Evolutionary conservation across 768 basidiomycete genomes (phyloP).

Genomic region (Kwoniella newhampshirensis): DNA sequence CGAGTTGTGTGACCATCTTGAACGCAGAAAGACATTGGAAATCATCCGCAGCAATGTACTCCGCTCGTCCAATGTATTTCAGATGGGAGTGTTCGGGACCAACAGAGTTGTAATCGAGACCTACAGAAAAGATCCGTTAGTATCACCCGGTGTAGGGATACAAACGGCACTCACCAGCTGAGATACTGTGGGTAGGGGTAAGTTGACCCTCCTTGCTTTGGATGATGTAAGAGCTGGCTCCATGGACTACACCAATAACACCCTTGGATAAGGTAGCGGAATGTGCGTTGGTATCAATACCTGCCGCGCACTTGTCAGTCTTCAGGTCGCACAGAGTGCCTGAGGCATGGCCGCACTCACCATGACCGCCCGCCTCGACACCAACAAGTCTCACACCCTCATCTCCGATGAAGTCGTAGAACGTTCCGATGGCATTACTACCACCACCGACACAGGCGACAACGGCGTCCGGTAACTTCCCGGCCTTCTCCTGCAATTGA

Average conservation of each 20-base stretch:
- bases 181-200: constrained; percentile 94
- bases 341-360: constrained; percentile 52
- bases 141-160: background rate
- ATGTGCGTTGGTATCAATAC: constrained; percentile 78
- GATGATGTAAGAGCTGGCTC: constrained; percentile 86
- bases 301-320: constrained; percentile 52
- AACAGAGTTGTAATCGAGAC: constrained; percentile 60
- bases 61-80: constrained; percentile 89
- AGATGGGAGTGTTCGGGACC: constrained; percentile 98
- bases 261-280: constrained; percentile 92
- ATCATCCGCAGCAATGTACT: constrained; percentile 90
- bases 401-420: constrained; percentile 93
- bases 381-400: constrained; percentile 81
- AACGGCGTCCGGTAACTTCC: constrained; percentile 89
- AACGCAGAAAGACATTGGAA: constrained; percentile 92
- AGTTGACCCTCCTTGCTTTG: constrained; percentile 89
- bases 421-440: constrained; percentile 94
- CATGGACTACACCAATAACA: constrained; percentile 90
- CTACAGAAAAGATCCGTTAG: background rate
- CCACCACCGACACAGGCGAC: constrained; percentile 98
- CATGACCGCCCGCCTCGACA: constrained; percentile 97
- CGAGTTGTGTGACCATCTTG: constrained; percentile 81
- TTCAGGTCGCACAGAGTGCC: too few species aligned
- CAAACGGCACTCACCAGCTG: constrained; percentile 56
- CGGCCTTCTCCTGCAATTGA: constrained; percentile 69